Evolutionary conservation across 2,329 filamentous ascomycete genomes (phyloP).

Genomic region (Corinectria fuckeliana): DNA sequence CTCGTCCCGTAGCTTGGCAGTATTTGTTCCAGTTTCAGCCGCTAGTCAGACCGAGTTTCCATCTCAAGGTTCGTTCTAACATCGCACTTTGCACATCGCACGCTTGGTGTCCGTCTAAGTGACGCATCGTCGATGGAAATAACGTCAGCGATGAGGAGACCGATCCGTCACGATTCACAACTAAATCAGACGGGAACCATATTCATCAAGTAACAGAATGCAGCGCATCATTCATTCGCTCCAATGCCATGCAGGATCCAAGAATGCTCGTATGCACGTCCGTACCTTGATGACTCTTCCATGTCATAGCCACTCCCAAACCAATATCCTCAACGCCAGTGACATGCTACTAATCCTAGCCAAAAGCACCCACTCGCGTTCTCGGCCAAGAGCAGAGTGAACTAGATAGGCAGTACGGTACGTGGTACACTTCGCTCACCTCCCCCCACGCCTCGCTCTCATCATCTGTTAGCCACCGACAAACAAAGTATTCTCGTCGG

Average conservation of each 20-base stretch:
- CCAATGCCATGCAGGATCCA: not conserved
- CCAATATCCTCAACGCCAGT: not conserved
- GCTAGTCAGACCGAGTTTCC: constrained; percentile 9
- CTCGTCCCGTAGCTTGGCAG: constrained; percentile 7
- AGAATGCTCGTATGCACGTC: not conserved
- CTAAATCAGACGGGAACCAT: not conserved
- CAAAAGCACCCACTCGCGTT: constrained; percentile 2
- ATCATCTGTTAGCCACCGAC: not conserved
- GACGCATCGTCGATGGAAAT: not conserved
- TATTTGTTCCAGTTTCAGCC: not conserved
- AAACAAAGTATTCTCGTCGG: constrained; percentile 14
- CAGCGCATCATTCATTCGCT: not conserved
- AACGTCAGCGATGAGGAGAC: not conserved
- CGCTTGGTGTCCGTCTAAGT: constrained; percentile 4
- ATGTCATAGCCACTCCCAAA: constrained; percentile 1
- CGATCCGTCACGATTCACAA: not conserved
- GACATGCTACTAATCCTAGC: not conserved
- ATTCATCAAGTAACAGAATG: not conserved
- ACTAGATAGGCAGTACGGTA: not conserved
- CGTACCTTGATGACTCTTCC: not conserved
- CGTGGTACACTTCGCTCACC: not conserved
- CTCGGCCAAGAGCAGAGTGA: not conserved
- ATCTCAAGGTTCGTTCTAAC: too few species aligned
- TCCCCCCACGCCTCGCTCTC: constrained; percentile 1
- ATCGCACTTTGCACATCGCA: too few species aligned